Evolutionary conservation across 225 moss, liverwort and hornwort genomes (phyloP), one percentile per base, ranked within the genome.

Genomic region (Anthoceros angustus): DNA sequence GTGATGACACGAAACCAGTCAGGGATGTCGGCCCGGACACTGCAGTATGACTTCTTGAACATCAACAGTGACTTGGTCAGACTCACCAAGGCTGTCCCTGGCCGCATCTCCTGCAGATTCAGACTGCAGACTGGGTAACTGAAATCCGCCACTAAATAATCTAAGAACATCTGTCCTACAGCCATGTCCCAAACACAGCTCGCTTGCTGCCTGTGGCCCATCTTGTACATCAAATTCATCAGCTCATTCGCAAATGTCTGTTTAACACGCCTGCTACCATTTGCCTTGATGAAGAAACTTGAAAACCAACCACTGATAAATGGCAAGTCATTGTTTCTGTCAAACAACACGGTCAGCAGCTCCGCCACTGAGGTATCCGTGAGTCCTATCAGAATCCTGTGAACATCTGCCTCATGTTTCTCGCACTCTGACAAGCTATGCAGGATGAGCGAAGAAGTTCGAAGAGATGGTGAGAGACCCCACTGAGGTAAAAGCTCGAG

Each of bases 381-480:
- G 55, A 55, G 55, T 0, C n/a, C 23, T 2, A 55, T 55, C 55
- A 55, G 4, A 55, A 18, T 23, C 14, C 55, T 55, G 16, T 18
- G n/a, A 55, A 23, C 18, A 7, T 9, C n/a, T 20, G 18, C 16
- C 18, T 55, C 55, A 23, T 55, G 55, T 15, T 55, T 55, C 55
- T 55, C 55, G n/a, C 55, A 55, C n/a, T 55, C 55, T 55, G 55
- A 18, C 55, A 18, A 55, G 55, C 55, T 18, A 7, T 55, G 55
- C 18, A 55, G 55, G 23, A 55, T 55, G 7, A 55, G n/a, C 18
- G 55, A 15, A 7, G 55, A 9, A 15, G 55, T 55, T 23, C 14
- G 55, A 7, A 55, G 23, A 7, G 55, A 15, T 3, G 16, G 18
- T 7, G 55, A 18, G 8, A 23, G 7, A 55, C 23, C 55, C 55